These are phyloP conservation scores for Solanum verrucosum DNA, from an alignment of 257 asterid species.

Conservation along the genomic window DNA sequence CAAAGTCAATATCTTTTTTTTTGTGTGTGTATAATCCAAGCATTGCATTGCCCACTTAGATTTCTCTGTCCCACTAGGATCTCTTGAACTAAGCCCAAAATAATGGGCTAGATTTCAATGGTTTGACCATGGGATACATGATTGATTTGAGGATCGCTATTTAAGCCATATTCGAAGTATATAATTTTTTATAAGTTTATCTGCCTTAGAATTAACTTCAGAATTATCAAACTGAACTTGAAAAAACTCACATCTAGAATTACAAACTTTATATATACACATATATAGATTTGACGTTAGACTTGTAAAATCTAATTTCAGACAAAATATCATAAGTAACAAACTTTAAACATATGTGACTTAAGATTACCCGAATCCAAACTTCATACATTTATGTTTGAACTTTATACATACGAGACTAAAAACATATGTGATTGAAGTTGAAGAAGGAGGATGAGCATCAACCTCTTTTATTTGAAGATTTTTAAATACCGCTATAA, in stretches of 20 bases:
- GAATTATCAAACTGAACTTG: background rate
- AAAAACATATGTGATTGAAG: background rate
- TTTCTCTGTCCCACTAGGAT: background rate
- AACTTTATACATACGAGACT: background rate
- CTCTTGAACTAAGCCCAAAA: background rate
- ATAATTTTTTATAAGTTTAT: background rate
- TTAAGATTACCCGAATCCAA: background rate
- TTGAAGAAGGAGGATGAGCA: background rate
- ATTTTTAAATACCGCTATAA: no score
- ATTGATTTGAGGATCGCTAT: background rate
- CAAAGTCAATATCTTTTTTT: background rate
- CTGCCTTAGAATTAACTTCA: background rate
- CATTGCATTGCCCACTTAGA: background rate
- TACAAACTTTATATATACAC: background rate
- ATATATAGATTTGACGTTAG: background rate
- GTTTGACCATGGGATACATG: background rate
- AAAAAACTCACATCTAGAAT: background rate
- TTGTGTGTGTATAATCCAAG: background rate
- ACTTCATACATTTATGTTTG: background rate
- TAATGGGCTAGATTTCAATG: background rate
- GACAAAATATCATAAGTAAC: background rate
- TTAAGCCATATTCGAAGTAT: background rate
- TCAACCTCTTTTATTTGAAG: background rate
- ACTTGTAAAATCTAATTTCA: background rate
- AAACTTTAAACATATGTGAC: background rate